Base-by-base conservation (phyloP, 192 early-diverging fungal species). In the Rhizophagus prolifer region DNA sequence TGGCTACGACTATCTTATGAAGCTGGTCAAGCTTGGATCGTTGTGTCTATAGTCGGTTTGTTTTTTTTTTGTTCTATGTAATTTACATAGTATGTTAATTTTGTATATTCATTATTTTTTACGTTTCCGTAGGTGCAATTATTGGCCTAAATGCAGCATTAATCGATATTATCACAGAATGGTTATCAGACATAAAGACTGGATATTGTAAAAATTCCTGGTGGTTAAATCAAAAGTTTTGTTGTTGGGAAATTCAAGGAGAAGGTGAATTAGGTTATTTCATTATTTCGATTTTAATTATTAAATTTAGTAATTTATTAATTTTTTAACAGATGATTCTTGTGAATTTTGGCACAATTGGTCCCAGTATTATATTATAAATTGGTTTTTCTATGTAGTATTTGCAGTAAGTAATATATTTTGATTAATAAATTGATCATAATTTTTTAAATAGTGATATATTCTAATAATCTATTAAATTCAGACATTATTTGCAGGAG, bases 151-250 rank as follows among this genome's bases (percentile, higher is more conserved):
- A 94, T 77, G 93, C 95, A 6, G 92, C 94, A 46, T 86, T 94
- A 47, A 98, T 97, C 72, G 94, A 94, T 67, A 95, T 98, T 66
- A 89, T 85, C 62, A 92, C 93, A 19, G 95, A 95, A 63, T 97
- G 95, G 95, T 86, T 97, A 14, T 94, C 90, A 71, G 95, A 97
- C 82, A 86, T 92, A 66, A 93, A 95, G 78, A 75, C 94, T 21
- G 96, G 96, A 1, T 92, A 93, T 78, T 97, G 96, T 77, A 81
- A 82, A 30, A 84, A 78, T 26, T 92, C 88, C 0, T 96, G 95
- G 95, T 97, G 96, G 90, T 80, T 97, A 26, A 94, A 94, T 79
- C 91, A 92, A 78, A 93, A 92, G 81, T 95, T 97, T 79, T 98
- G 97, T 83, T 98, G 97, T 81, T 94, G 92, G 93, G 88, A 89